phyloP scores from a whole-genome alignment of 2,329 filamentous ascomycete genomes.

The Alternaria panax region DNA sequence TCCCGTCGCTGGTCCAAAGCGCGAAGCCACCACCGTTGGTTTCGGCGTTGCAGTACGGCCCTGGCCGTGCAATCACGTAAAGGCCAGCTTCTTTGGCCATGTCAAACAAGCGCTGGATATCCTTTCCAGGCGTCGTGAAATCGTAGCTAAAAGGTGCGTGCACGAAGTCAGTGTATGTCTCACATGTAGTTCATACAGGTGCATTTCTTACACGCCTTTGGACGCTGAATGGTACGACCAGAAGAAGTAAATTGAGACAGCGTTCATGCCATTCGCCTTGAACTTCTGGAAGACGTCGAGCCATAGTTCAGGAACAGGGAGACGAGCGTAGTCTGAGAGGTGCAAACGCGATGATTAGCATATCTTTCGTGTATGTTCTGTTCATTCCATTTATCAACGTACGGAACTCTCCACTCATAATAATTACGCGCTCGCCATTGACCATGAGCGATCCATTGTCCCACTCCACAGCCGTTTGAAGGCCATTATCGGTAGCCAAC shows the following conservation, averaged over 20 bases:
- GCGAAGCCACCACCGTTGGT: slow-evolving; percentile 58
- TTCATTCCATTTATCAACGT: neutral
- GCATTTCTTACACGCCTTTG: slow-evolving; percentile 53
- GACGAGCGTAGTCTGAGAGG: slow-evolving; percentile 55
- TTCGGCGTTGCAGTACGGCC: slow-evolving; percentile 63
- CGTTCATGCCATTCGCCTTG: slow-evolving; percentile 62
- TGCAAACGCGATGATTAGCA: neutral
- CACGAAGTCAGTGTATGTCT: too few relatives aligned
- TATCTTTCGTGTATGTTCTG: neutral
- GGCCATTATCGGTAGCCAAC: slow-evolving; percentile 37
- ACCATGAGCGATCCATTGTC: slow-evolving; percentile 61
- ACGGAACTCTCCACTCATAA: slow-evolving; percentile 61
- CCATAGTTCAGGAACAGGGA: slow-evolving; percentile 63
- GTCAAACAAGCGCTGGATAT: slow-evolving; percentile 60
- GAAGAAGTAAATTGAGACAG: slow-evolving; percentile 60
- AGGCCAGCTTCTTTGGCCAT: slow-evolving; percentile 61
- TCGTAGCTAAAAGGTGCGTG: too few relatives aligned
- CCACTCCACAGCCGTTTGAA: slow-evolving; percentile 56
- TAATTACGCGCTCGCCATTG: slow-evolving; percentile 58
- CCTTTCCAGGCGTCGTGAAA: slow-evolving; percentile 60
- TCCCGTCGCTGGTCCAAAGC: slow-evolving; percentile 58
- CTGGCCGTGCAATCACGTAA: slow-evolving; percentile 60
- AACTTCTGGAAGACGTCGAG: slow-evolving; percentile 64
- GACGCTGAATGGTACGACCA: slow-evolving; percentile 60
- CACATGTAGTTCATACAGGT: too few relatives aligned